Base-by-base conservation (phyloP, 2,329 filamentous ascomycete species). In the Fusarium devonianum region DNA sequence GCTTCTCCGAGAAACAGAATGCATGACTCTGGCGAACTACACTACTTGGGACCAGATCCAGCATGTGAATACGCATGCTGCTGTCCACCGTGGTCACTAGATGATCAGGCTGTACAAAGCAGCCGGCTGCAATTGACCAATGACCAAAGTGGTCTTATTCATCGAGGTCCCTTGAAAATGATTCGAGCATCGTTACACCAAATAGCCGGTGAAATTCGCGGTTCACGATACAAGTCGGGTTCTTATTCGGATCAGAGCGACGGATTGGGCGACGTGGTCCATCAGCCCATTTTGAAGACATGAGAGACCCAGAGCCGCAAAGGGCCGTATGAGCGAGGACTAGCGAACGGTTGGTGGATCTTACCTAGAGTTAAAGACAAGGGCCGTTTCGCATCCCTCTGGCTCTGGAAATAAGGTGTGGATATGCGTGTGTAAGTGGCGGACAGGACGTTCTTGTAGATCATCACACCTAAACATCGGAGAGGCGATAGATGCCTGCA, bases 211-310 rank as follows among this genome's bases (percentile, higher is more conserved):
- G 26, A 45, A 38, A 39, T 56, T 44, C 32, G 52, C 56, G 34
- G 56, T 42, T 47, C 43, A 53, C 57, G 19, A 22, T 19, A 14
- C 7, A 29, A 11, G 35, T 59, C 61, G 56, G 33, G 35, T 53
- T 65, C 63, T 65, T 65, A 65, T 65, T 65, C 63, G 63, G 60
- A 53, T 53, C 43, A 44, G 30, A 18, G 16, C 14, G 17, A 25
- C 14, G 26, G 35, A 5, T 19, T 23, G 26, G 19, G 28, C 23
- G 8, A 33, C 23, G 30, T 17, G 46, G 18, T 16, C 42, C 42
- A 64, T 65, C 62, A 49, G 60, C 49, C 62, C 62, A 65, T 65
- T 53, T 33, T 30, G 12, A 3, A 8, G 39, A 18, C 32, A 17
- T 33, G 40, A 13, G 11, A 41, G 37, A 32, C 21, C 43, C 16